Evolutionary conservation across 345 rosid genomes (phyloP).

Genomic region (Sisymbrium altissimum): DNA sequence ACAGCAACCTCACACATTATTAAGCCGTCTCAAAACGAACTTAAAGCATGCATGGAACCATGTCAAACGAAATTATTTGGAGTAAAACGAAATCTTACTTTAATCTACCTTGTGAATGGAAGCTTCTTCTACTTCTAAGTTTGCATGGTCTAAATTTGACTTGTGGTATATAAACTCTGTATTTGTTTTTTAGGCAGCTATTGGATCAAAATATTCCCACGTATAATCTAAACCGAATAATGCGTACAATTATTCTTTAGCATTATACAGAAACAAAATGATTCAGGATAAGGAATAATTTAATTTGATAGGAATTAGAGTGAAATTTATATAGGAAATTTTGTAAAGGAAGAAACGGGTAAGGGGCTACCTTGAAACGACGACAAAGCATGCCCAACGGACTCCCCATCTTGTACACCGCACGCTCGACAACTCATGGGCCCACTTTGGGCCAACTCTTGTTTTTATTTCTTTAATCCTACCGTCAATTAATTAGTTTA

Average conservation of each 20-base stretch:
- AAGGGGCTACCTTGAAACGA: slow-evolving; percentile 30
- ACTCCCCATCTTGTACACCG: slow-evolving; percentile 36
- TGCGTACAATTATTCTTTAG: not conserved
- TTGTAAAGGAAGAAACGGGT: slow-evolving; percentile 13
- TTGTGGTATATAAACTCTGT: not conserved
- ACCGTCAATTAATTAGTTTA: not conserved
- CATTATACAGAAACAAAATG: not conserved
- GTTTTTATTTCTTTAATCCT: not conserved
- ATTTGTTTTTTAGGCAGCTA: not conserved
- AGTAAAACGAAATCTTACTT: not conserved
- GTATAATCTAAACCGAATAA: not conserved
- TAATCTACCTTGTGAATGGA: not conserved
- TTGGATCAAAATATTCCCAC: not conserved
- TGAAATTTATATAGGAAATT: not conserved
- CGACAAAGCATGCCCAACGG: slow-evolving; percentile 45
- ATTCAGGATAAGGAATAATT: slow-evolving; percentile 2
- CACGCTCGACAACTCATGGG: slow-evolving; percentile 43
- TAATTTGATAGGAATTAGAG: not conserved
- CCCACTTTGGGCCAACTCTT: slow-evolving; percentile 36
- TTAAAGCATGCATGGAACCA: not conserved
- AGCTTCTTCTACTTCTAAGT: not conserved
- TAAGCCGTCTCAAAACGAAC: not conserved
- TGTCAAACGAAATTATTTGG: not conserved
- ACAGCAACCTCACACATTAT: not conserved
- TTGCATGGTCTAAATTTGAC: not conserved